Conservation (phyloP, 768 basidiomycete genomes). For the Piloderma croceum region DNA sequence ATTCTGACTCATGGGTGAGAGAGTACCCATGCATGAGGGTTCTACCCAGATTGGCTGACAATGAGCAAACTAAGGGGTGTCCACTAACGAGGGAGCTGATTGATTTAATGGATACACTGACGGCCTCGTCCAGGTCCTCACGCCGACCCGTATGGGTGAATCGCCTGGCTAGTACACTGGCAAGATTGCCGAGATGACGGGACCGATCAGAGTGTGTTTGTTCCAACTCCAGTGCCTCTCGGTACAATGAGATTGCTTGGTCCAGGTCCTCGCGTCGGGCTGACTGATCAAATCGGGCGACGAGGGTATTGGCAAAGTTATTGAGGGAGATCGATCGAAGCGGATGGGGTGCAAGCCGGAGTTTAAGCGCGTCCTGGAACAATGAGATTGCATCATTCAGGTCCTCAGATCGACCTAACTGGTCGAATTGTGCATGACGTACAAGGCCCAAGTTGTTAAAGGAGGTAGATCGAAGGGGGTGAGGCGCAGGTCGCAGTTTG, state of each 20-base stretch:
- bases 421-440: no score
- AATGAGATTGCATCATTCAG: slow-evolving; percentile 5
- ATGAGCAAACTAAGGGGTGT: slow-evolving; percentile 11
- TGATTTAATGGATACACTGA: slow-evolving; percentile 15
- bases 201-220: slow-evolving; percentile 10
- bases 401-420: no score
- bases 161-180: slow-evolving; percentile 14
- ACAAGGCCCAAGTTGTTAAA: no score
- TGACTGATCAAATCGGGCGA: slow-evolving; percentile 10
- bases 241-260: slow-evolving; percentile 19
- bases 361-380: not conserved
- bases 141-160: slow-evolving; percentile 11
- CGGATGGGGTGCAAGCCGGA: slow-evolving; percentile 4
- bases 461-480: not conserved
- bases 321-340: slow-evolving; percentile 10
- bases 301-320: slow-evolving; percentile 14
- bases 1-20: no score
- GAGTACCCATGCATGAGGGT: no score
- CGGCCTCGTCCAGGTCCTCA: slow-evolving; percentile 21
- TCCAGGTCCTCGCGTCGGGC: slow-evolving; percentile 22
- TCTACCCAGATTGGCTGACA: no score
- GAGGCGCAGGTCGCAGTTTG: no score
- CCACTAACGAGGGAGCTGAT: slow-evolving; percentile 4
- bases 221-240: slow-evolving; percentile 18
- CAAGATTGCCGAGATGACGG: slow-evolving; percentile 12